Percentiles rank a stretch among this genome's conserved stretches.
phyloP scores from a whole-genome alignment of 2,329 filamentous ascomycete genomes.

The Phaeosphaeria sp. region DNA sequence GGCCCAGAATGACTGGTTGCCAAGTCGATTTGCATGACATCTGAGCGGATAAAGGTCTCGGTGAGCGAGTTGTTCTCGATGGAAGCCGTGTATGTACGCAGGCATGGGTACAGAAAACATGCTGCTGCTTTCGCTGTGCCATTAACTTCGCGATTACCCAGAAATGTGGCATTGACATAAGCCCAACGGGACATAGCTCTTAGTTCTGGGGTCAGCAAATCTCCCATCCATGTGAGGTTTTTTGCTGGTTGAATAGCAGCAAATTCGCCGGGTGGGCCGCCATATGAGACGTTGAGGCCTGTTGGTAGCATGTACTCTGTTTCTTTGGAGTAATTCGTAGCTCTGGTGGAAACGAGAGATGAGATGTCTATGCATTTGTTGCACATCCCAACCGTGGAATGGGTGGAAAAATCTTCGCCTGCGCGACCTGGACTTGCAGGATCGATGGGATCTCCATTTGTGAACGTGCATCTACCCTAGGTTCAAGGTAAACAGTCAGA shows the following conservation, averaged over 20 bases:
- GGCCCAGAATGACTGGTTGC: too few relatives aligned
- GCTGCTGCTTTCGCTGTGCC: neutral
- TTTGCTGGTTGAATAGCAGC: neutral
- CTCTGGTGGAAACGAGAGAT: neutral
- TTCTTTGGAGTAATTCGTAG: neutral
- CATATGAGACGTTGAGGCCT: neutral
- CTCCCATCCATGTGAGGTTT: neutral
- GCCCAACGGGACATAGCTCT: constrained; percentile 3
- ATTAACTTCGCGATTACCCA: neutral
- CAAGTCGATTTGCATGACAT: neutral
- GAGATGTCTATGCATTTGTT: neutral
- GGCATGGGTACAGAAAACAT: neutral
- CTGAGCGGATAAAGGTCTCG: neutral
- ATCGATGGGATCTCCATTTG: neutral
- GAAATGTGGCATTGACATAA: constrained; percentile 1
- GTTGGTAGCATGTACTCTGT: neutral
- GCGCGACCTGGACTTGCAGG: neutral
- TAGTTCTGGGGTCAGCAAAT: neutral
- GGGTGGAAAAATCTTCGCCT: neutral
- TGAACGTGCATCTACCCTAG: neutral
- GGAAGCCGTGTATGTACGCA: neutral
- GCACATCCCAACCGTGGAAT: neutral
- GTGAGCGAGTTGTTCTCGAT: neutral
- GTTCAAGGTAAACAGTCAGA: too few relatives aligned
- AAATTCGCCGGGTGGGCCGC: neutral